Evolutionary conservation across 306 rosid genomes (phyloP), one percentile per base, ranked within the genome.

Genomic region (Ammopiptanthus mongolicus): DNA sequence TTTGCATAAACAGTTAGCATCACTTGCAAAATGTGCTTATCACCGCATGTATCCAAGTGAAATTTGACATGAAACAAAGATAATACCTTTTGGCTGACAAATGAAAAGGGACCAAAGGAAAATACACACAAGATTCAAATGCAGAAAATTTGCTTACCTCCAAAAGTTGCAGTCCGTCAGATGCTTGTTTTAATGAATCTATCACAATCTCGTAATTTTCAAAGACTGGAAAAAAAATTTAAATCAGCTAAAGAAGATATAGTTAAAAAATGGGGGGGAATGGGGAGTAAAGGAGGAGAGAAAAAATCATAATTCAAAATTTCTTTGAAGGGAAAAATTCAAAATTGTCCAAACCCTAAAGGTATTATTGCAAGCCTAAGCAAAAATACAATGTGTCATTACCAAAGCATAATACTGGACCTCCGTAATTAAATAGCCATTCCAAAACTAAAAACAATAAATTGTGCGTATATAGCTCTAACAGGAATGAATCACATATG

Each of bases 101-200:
- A 79, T 47, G 28, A 33, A 65, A 14, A 59, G 19, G 15, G 9
- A 63, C 2, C 36, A 8, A 15, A 5, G 50, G 46, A 17, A 63
- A 39, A 75, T 61, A 37, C 18, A 25, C 56, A 61, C 44, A 76
- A 57, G 23, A 69, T 41, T 58, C 44, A 48, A 63, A 34, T 1
- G 39, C 68, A 52, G 33, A 6, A 69, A 77, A 74, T 60, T 36
- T 53, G 74, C 80, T 87, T 86, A 92, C 98, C 93, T 91, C 98
- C 74, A 95, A 82, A 29, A 88, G 81, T 84, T 87, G 91, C 69
- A 95, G 99, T 73, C 88, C 97, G 9, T 84, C 87, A 39, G 97
- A 88, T 46, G 97, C 97, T 85, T 88, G 97, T 78, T 78, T 85
- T 48, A 95, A 69, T 71, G 97, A 83, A 82, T 95, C 92, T 76